Percentiles rank a stretch among this genome's conserved stretches.
Evolutionary conservation across 345 rosid genomes (phyloP).

Genomic region (Cardamine resedifolia): DNA sequence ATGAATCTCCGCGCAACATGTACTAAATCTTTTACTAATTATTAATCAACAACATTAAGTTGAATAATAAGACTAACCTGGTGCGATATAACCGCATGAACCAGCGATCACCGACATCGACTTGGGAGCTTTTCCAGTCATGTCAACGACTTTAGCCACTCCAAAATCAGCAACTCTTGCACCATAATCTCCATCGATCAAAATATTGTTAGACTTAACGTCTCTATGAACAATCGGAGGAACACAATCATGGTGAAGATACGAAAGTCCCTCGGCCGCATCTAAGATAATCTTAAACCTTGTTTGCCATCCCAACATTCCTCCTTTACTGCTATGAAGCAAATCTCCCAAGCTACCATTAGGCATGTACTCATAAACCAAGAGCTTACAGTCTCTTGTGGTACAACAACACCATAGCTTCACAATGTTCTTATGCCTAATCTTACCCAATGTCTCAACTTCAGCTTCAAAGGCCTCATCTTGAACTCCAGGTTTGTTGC

Average conservation of each 20-base stretch:
- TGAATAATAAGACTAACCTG: slow-evolving; percentile 58
- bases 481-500: slow-evolving; percentile 42
- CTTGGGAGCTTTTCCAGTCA: slow-evolving; percentile 65
- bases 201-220: slow-evolving; percentile 91
- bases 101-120: slow-evolving; percentile 98
- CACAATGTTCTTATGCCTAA: slow-evolving; percentile 97
- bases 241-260: slow-evolving; percentile 92
- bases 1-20: slow-evolving; percentile 25
- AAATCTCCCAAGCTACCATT: slow-evolving; percentile 97
- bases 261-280: slow-evolving; percentile 94
- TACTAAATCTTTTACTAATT: background rate
- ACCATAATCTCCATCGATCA: slow-evolving; percentile 84
- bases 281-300: slow-evolving; percentile 80
- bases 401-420: slow-evolving; percentile 97
- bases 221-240: slow-evolving; percentile 96
- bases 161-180: slow-evolving; percentile 99
- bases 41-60: slow-evolving; percentile 4
- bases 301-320: slow-evolving; percentile 78
- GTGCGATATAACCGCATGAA: slow-evolving; percentile 98
- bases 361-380: slow-evolving; percentile 97
- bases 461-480: slow-evolving; percentile 89
- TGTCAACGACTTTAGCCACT: slow-evolving; percentile 79
- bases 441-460: slow-evolving; percentile 86
- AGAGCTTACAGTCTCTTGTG: slow-evolving; percentile 80
- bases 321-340: slow-evolving; percentile 83